These are phyloP conservation scores for Pseudoperonospora humuli DNA, from an alignment of 352 stramenopile genomes.

Conservation along the genomic window DNA sequence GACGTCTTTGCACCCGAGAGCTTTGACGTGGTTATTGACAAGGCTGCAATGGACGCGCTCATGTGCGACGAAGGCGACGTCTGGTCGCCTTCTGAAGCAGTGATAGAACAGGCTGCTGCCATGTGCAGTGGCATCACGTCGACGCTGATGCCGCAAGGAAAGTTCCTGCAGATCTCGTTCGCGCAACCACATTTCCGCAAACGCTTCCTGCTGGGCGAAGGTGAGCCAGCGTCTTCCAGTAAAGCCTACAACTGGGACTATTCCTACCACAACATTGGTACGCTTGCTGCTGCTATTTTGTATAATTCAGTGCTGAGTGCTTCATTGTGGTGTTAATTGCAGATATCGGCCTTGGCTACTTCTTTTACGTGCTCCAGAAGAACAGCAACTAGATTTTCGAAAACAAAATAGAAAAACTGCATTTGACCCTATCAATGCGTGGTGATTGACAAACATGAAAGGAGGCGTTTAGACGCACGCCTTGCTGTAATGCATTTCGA, in stretches of 20 bases:
- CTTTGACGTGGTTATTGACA: constrained; percentile 81
- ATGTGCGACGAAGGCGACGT: constrained; percentile 70
- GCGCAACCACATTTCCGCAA: constrained; percentile 77
- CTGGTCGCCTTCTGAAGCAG: constrained; percentile 49
- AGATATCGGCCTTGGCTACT: constrained; percentile 54
- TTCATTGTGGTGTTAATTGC: constrained; percentile 1
- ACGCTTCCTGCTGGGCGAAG: constrained; percentile 44
- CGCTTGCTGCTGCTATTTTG: not conserved
- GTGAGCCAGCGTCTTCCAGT: constrained; percentile 22
- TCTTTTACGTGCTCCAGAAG: constrained; percentile 54
- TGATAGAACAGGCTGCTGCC: constrained; percentile 36
- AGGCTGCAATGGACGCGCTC: constrained; percentile 80
- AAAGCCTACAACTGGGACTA: constrained; percentile 40
- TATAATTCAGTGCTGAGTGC: not conserved
- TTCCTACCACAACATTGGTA: constrained; percentile 47
- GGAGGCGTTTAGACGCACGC: too few relatives aligned
- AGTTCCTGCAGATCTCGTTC: constrained; percentile 76
- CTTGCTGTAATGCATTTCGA: not conserved
- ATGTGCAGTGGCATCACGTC: constrained; percentile 48
- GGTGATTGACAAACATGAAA: too few relatives aligned
- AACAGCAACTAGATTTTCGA: constrained; percentile 6
- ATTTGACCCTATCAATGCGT: not conserved
- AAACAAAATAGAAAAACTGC: constrained; percentile 4
- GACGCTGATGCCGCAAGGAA: constrained; percentile 35
- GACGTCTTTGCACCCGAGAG: constrained; percentile 27